phyloP scores from a whole-genome alignment of 768 basidiomycete species.

The Lactarius indigo region DNA sequence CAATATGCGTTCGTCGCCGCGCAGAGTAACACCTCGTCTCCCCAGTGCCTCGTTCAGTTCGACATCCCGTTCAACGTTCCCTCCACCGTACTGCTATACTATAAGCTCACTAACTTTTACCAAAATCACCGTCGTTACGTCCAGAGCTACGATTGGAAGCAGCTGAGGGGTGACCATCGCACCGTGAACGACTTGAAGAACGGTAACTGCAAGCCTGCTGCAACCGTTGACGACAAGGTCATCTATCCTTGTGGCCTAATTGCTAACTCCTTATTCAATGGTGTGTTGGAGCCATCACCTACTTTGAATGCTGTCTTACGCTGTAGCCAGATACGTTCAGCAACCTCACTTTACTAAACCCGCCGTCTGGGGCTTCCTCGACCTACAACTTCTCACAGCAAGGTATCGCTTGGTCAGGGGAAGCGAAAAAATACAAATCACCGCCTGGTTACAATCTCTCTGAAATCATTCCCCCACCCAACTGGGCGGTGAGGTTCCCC shows the following conservation, averaged over 20 bases:
- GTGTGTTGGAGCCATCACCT: constrained; percentile 38
- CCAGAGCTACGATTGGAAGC: constrained; percentile 79
- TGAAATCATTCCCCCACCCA: constrained; percentile 86
- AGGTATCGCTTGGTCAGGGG: constrained; percentile 96
- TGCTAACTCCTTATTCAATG: constrained; percentile 96
- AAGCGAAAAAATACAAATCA: constrained; percentile 81
- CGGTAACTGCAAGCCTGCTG: constrained; percentile 89
- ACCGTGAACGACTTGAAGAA: constrained; percentile 46
- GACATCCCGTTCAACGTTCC: constrained; percentile 74
- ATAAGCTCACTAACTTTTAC: constrained; percentile 94
- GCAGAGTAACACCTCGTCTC: constrained; percentile 38
- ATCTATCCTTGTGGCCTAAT: constrained; percentile 97
- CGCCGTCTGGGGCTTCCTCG: constrained; percentile 40
- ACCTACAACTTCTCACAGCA: constrained; percentile 70
- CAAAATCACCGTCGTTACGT: constrained; percentile 99
- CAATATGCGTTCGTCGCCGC: constrained; percentile 68
- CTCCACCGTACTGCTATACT: constrained; percentile 84
- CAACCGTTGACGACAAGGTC: constrained; percentile 43
- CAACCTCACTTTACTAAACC: constrained; percentile 55
- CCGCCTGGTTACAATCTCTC: constrained; percentile 59
- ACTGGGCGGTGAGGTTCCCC: constrained; percentile 77
- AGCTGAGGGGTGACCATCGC: constrained; percentile 73
- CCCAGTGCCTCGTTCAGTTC: constrained; percentile 79
- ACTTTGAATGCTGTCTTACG: not conserved
- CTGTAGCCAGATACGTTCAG: constrained; percentile 68